Evolutionary conservation across 306 rosid genomes (phyloP).

Genomic region (Spatholobus suberectus): DNA sequence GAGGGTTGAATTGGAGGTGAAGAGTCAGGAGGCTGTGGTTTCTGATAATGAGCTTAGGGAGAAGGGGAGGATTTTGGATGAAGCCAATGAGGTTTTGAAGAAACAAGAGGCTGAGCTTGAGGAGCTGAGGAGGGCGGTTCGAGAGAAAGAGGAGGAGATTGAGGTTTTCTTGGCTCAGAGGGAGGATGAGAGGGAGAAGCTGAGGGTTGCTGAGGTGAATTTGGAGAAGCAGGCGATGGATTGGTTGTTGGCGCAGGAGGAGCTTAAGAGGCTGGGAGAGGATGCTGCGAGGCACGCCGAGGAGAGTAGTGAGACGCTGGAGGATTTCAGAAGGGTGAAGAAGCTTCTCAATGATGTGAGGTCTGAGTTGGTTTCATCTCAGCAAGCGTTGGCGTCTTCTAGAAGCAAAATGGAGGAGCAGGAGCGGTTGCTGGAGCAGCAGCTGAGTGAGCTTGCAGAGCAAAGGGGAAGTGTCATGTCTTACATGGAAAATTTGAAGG

Average conservation of each 20-base stretch:
- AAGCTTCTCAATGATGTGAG: slow-evolving; percentile 74
- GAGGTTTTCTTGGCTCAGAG: slow-evolving; percentile 47
- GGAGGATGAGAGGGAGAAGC: slow-evolving; percentile 69
- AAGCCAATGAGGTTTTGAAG: slow-evolving; percentile 72
- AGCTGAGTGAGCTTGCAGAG: slow-evolving; percentile 70
- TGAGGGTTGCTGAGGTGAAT: slow-evolving; percentile 63
- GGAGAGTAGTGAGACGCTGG: slow-evolving; percentile 62
- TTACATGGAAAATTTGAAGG: slow-evolving; percentile 67
- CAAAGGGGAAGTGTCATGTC: slow-evolving; percentile 67
- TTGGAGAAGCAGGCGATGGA: slow-evolving; percentile 80
- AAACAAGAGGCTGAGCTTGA: slow-evolving; percentile 75
- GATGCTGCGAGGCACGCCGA: slow-evolving; percentile 56
- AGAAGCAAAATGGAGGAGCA: slow-evolving; percentile 77
- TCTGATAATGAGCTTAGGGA: slow-evolving; percentile 59
- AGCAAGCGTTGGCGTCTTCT: slow-evolving; percentile 73
- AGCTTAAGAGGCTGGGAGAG: slow-evolving; percentile 70
- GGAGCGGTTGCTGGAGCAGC: slow-evolving; percentile 66
- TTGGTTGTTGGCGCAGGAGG: slow-evolving; percentile 81
- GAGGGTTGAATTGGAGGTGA: slow-evolving; percentile 60
- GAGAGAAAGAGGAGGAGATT: slow-evolving; percentile 67
- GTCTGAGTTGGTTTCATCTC: slow-evolving; percentile 87
- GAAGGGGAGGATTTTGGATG: slow-evolving; percentile 69
- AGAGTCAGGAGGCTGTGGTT: slow-evolving; percentile 62
- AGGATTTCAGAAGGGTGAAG: slow-evolving; percentile 75
- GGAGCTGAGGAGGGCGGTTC: slow-evolving; percentile 54